Evolutionary conservation across 179 eudicot species (phyloP), one percentile per base, ranked within the genome.

Genomic region (Patellifolia procumbens): DNA sequence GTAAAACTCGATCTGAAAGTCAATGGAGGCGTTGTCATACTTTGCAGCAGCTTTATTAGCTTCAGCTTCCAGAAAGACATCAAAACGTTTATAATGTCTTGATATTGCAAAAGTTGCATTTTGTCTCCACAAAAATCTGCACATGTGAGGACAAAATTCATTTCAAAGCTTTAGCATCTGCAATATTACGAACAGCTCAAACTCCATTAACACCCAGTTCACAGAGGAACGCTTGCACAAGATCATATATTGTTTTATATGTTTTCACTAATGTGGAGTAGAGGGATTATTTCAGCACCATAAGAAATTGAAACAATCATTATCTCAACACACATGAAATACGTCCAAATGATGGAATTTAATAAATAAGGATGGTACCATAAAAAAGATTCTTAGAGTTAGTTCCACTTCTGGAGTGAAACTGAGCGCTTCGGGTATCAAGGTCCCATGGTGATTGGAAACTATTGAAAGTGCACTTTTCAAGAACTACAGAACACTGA

Each of bases 1-100:
- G 65, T 96, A 96, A 77, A 96, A 96, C 0, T 91, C 90, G 19
- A 85, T 74, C 85, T 96, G 98, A 86, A 89, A 96, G 81, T 96
- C 97, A 71, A 96, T 91, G 72, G 98, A 91, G 64, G 90, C 85
- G 65, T 96, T 93, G 58, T 91, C 94, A 76, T 90, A 96, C 80
- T 96, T 96, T 7, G 82, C 92, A 81, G 99, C 99, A 79, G 88
- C 97, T 85, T 96, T 96, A 72, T 96, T 96, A 64, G 99, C 99
- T 83, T 96, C 99, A 32, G 96, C 99, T 87, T 96, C 98, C 73
- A 75, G 85, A 82, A 93, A 96, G 55, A 86, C 90, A 81, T 96
- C 97, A 79, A 93, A 96, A 45, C 99, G 97, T 82, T 74, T 96
- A 67, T 96, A 96, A 74, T 96, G 99, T 85, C 90, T 88, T 8